Evolutionary conservation across 2,329 filamentous ascomycete species (phyloP), one percentile per base, ranked within the genome.

Genomic region (Ophiocordyceps camponoti-saundersi): DNA sequence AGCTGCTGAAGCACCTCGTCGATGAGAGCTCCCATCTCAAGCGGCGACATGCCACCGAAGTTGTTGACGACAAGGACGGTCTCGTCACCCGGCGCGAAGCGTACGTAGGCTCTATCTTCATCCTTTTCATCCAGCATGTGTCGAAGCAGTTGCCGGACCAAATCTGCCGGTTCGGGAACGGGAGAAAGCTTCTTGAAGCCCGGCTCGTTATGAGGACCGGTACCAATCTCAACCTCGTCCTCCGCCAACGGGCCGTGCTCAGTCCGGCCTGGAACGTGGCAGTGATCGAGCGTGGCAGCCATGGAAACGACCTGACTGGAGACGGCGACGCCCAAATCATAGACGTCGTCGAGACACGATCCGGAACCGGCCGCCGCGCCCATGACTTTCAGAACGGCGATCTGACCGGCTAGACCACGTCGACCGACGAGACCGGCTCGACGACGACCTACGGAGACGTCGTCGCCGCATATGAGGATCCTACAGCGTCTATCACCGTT

Each of bases 151-250:
- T 70, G 71, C 55, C 70, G 69, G 46, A 77, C 65, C 30, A 78
- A 61, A 11, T 68, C 70, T 23, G 67, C 59, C 1, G 70, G 63
- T 10, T 69, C 62, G 3, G 71, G 73, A 0, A 60, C 65, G 0
- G 73, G 77, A 0, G 70, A 71, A 18, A 79, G 55, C 57, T 75
- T 76, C 55, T 65, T 67, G 54, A 77, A 72, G 0, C 72, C 79
- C 0, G 79, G 78, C 58, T 83, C 79, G 55, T 81, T 81, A 57
- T 83, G 79, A 15, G 77, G 77, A 0, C 79, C 79, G 21, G 78
- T 80, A 3, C 79, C 79, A n/a, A 82, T 65, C 57, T 80, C 78
- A 34, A 80, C 59, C 48, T 76, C 75, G 47, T 75, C 59, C 1
- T 61, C 57, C 11, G 60, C 63, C 2, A 79, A 65, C 16, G 61